Evolutionary conservation across 306 rosid genomes (phyloP).

Genomic region (Neltuma alba): DNA sequence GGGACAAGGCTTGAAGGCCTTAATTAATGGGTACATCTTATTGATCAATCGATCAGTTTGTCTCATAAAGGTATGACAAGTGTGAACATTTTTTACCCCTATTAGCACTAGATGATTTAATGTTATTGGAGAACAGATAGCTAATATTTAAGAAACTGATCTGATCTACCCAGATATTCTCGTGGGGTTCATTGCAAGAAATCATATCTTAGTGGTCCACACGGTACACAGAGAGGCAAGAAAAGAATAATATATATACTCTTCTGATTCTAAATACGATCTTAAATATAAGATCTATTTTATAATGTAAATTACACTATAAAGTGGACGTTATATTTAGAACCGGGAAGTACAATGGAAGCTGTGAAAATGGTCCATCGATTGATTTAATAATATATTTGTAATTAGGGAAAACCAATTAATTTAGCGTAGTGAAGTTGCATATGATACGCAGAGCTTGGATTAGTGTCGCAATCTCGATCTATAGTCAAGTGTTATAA

Average conservation of each 20-base stretch:
- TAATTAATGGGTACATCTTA: neutral
- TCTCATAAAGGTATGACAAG: neutral
- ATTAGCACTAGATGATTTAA: neutral
- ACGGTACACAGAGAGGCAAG: neutral
- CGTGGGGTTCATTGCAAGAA: neutral
- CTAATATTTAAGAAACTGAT: neutral
- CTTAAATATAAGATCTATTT: too few species aligned
- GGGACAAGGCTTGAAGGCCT: neutral
- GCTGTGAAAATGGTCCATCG: too few species aligned
- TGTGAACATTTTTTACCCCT: neutral
- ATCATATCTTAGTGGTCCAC: neutral
- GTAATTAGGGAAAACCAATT: neutral
- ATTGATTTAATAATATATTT: too few species aligned
- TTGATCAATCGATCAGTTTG: too few species aligned
- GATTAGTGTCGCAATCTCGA: neutral
- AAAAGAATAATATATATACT: too few species aligned
- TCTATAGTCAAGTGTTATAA: neutral
- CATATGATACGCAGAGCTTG: slow-evolving; percentile 22
- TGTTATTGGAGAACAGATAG: neutral
- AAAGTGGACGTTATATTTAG: too few species aligned
- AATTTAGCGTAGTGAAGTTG: neutral
- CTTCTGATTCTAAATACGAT: too few species aligned
- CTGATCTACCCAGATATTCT: neutral
- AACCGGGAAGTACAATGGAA: too few species aligned
- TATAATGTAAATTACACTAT: too few species aligned